Evolutionary conservation across 176 grass and related monocot genomes (phyloP).

Genomic region (Pontederia crassipes): DNA sequence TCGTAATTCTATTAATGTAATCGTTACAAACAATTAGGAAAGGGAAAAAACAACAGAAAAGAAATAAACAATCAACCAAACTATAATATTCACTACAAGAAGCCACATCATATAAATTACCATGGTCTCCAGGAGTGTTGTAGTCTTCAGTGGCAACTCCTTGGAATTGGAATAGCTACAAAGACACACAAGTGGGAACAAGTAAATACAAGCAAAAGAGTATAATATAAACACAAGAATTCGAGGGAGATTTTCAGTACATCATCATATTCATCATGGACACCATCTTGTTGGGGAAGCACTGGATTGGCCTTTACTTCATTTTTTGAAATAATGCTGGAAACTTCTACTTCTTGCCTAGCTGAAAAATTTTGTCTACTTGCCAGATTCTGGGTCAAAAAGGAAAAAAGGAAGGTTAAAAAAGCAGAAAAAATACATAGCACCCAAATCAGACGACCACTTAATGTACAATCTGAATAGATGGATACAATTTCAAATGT

Average conservation of each 20-base stretch:
- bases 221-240: too few relatives aligned
- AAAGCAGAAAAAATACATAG: not conserved
- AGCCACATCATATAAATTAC: slow-evolving; percentile 13
- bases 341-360: slow-evolving; percentile 11
- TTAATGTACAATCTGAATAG: too few relatives aligned
- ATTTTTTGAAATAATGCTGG: slow-evolving; percentile 4
- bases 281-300: slow-evolving; percentile 36
- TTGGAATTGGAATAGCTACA: slow-evolving; percentile 27
- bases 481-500: too few relatives aligned
- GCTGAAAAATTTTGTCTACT: slow-evolving; percentile 7
- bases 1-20: slow-evolving; percentile 17
- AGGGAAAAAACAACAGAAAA: not conserved
- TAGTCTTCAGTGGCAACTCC: slow-evolving; percentile 29
- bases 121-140: slow-evolving; percentile 42
- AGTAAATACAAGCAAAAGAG: too few relatives aligned
- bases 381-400: not conserved
- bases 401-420: too few relatives aligned
- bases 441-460: not conserved
- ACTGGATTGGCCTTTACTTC: slow-evolving; percentile 15
- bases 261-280: slow-evolving; percentile 40
- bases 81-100: not conserved
- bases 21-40: not conserved
- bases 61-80: not conserved
- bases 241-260: slow-evolving; percentile 3
- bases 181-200: too few relatives aligned